These are phyloP conservation scores for Verticillium nubilum DNA, from an alignment of 2,329 filamentous ascomycete genomes.

Conservation along the genomic window DNA sequence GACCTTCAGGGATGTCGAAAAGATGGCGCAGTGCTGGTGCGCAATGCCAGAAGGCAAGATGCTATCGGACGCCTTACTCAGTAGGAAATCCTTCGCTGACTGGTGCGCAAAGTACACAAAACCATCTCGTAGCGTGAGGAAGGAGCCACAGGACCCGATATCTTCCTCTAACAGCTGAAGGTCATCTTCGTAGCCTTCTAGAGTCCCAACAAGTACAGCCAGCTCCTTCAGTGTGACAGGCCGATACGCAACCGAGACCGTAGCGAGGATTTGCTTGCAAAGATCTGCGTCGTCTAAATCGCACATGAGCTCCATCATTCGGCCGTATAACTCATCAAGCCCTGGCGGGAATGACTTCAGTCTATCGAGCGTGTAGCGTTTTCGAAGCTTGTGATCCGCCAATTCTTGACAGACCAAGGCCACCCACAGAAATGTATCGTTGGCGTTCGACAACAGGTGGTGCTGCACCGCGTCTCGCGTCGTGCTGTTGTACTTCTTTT, in stretches of 20 bases:
- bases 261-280: conserved; percentile 27
- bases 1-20: conserved; percentile 25
- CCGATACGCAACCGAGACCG: conserved; percentile 22
- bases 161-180: conserved; percentile 3
- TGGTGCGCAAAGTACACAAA: conserved; percentile 34
- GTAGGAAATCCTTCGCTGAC: conserved; percentile 36
- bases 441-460: conserved; percentile 22
- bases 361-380: conserved; percentile 2
- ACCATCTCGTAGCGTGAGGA: conserved; percentile 23
- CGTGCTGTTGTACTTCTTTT: conserved; percentile 3
- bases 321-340: conserved; percentile 28
- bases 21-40: conserved; percentile 24
- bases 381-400: neutral
- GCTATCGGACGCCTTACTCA: conserved; percentile 8
- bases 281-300: conserved; percentile 18
- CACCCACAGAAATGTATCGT: conserved; percentile 34
- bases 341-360: conserved; percentile 22
- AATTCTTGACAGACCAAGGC: conserved; percentile 16
- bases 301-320: conserved; percentile 29
- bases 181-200: conserved; percentile 4
- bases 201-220: conserved; percentile 12
- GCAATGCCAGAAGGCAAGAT: conserved; percentile 21
- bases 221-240: conserved; percentile 31
- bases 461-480: conserved; percentile 4
- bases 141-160: conserved; percentile 27